phyloP scores from a whole-genome alignment of 2,329 filamentous ascomycete genomes.

The Coleophoma crateriformis region DNA sequence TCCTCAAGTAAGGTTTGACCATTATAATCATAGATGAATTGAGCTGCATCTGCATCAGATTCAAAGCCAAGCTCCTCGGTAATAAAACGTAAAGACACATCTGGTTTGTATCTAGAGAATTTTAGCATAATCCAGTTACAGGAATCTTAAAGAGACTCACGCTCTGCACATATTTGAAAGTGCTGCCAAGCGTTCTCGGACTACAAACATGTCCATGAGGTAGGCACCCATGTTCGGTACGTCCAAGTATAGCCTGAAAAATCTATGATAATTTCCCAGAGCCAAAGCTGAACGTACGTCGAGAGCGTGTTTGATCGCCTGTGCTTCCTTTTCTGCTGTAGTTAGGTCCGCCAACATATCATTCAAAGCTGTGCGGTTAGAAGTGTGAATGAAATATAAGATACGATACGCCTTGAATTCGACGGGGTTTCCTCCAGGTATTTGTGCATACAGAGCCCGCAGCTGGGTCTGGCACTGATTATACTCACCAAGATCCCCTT shows the following conservation, averaged over 20 bases:
- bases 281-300: slow-evolving; percentile 87
- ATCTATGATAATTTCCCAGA: slow-evolving; percentile 93
- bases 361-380: slow-evolving; percentile 97
- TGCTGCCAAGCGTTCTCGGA: slow-evolving; percentile 84
- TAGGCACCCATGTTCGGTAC: slow-evolving; percentile 97
- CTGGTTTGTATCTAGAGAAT: slow-evolving; percentile 74
- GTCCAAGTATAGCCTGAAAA: slow-evolving; percentile 93
- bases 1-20: slow-evolving; percentile 74
- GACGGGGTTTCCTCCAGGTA: slow-evolving; percentile 80
- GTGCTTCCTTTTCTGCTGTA: slow-evolving; percentile 84
- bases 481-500: slow-evolving; percentile 99
- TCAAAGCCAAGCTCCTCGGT: slow-evolving; percentile 96
- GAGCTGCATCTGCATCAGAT: slow-evolving; percentile 81
- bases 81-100: slow-evolving; percentile 83
- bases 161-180: slow-evolving; percentile 90
- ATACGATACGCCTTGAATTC: slow-evolving; percentile 99
- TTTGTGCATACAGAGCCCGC: slow-evolving; percentile 81
- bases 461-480: slow-evolving; percentile 99
- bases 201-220: slow-evolving; percentile 98
- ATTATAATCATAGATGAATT: slow-evolving; percentile 81
- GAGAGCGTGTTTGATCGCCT: slow-evolving; percentile 82
- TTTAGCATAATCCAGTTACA: slow-evolving; percentile 36
- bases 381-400: slow-evolving; percentile 98
- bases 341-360: slow-evolving; percentile 99
- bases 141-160: slow-evolving; percentile 52